Evolutionary conservation across 306 rosid species (phyloP).

Genomic region (Cicer yamashitae): DNA sequence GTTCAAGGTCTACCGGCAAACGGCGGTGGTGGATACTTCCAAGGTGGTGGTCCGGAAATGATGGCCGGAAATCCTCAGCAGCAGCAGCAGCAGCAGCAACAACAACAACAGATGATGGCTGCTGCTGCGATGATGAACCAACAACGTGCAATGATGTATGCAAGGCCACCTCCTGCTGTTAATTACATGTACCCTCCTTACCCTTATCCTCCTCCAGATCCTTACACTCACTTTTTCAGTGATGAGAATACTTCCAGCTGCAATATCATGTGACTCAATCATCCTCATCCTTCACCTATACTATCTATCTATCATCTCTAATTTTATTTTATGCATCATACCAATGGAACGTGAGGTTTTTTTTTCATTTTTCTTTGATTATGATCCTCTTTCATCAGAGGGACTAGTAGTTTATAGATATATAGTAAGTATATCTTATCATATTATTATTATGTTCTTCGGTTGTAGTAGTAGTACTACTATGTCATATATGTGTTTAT

Average conservation of each 20-base stretch:
- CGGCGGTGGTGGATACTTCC: conserved; percentile 53
- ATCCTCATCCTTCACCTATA: conserved; percentile 30
- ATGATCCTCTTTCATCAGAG: conserved; percentile 35
- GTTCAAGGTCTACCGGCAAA: conserved; percentile 82
- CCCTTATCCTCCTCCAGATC: conserved; percentile 59
- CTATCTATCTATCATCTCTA: not conserved
- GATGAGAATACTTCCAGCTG: conserved; percentile 92
- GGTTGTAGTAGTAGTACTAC: not conserved
- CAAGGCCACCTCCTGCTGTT: conserved; percentile 63
- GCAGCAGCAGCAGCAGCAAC: conserved; percentile 55
- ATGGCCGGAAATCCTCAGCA: conserved; percentile 69
- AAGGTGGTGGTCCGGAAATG: conserved; percentile 58
- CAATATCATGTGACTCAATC: conserved; percentile 65
- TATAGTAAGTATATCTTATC: conserved; percentile 1
- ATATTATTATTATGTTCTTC: conserved; percentile 32
- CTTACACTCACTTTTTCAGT: conserved; percentile 71
- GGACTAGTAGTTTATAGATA: conserved; percentile 54
- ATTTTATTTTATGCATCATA: conserved; percentile 48
- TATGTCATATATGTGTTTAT: conserved; percentile 63
- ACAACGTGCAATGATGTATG: conserved; percentile 79
- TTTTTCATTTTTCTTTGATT: conserved; percentile 43
- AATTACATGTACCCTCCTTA: conserved; percentile 63
- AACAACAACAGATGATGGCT: conserved; percentile 67
- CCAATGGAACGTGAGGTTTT: conserved; percentile 60
- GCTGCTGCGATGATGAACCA: conserved; percentile 76